A percentile compares a stretch with the other conserved stretches of the same genome.
Conservation (phyloP, 306 rosid genomes). For the Trichosanthes truncata region DNA sequence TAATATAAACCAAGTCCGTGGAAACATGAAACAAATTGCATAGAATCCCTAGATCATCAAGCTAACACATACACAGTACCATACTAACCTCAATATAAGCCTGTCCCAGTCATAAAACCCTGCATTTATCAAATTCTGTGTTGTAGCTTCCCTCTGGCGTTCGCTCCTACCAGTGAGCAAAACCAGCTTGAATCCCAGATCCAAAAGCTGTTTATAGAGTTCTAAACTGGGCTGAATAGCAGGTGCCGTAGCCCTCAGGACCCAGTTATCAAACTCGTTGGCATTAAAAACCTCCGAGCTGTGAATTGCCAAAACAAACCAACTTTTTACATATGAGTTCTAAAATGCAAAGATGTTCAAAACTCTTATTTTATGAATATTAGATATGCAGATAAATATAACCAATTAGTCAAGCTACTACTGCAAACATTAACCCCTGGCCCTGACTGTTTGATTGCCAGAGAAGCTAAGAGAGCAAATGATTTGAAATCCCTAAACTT, state of each 20-base stretch:
- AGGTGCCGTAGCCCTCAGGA: conserved; percentile 52
- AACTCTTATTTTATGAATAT: not conserved
- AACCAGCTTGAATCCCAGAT: conserved; percentile 65
- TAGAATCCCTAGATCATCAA: not conserved
- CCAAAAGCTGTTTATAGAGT: conserved; percentile 61
- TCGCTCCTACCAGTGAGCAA: conserved; percentile 84
- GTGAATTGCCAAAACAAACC: conserved; percentile 18
- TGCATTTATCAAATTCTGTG: conserved; percentile 56
- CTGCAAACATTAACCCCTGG: not conserved
- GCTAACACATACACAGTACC: not conserved
- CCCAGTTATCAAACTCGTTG: conserved; percentile 60
- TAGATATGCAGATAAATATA: not conserved
- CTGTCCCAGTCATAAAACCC: conserved; percentile 71
- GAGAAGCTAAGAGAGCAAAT: not conserved
- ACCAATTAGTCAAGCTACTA: not conserved
- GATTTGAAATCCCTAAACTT: not conserved
- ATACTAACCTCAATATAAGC: conserved; percentile 64
- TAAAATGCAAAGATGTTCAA: not conserved
- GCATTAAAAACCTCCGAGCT: conserved; percentile 57
- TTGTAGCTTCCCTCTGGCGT: conserved; percentile 42
- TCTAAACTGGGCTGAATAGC: conserved; percentile 60
- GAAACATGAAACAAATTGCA: not conserved
- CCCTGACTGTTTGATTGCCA: not conserved
- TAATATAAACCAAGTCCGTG: not conserved
- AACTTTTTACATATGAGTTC: not conserved